phyloP scores from a whole-genome alignment of 805 yeast genomes.

The Priceomyces castillae region DNA sequence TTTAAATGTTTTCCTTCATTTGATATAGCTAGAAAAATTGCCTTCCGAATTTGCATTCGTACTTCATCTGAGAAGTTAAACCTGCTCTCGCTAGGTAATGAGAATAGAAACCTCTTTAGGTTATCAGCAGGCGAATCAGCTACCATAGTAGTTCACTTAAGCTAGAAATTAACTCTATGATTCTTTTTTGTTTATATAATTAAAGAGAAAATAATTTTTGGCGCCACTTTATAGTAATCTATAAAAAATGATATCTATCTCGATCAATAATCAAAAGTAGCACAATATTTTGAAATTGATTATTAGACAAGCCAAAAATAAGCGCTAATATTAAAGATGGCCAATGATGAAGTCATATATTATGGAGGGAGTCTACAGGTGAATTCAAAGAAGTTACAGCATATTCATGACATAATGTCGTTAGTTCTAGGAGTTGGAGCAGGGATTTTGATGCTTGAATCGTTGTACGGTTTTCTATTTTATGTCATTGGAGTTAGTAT shows the following conservation, averaged over 20 bases:
- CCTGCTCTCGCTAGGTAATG: constrained; percentile 26
- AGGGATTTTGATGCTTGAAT: constrained; percentile 39
- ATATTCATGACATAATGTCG: constrained; percentile 37
- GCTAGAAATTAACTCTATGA: not conserved
- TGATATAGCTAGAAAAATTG: constrained; percentile 31
- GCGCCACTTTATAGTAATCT: not conserved
- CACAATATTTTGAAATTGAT: too few relatives aligned
- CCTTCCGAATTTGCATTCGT: constrained; percentile 26
- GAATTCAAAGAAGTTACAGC: constrained; percentile 27
- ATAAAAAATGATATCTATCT: not conserved
- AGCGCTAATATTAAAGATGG: not conserved
- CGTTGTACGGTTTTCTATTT: constrained; percentile 33
- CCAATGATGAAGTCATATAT: constrained; percentile 13
- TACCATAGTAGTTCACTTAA: not conserved
- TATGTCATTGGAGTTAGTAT: constrained; percentile 33
- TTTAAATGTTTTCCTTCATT: constrained; percentile 29
- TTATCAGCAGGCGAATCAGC: not conserved
- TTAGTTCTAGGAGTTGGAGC: constrained; percentile 39
- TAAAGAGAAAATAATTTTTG: not conserved
- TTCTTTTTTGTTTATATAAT: not conserved
- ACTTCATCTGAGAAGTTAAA: constrained; percentile 25
- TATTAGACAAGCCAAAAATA: too few relatives aligned
- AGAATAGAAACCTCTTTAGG: constrained; percentile 32
- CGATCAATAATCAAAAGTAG: not conserved
- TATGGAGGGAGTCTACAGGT: constrained; percentile 29